Conservation (phyloP, 208 protist genomes). For the Naegleria gruberi region DNA sequence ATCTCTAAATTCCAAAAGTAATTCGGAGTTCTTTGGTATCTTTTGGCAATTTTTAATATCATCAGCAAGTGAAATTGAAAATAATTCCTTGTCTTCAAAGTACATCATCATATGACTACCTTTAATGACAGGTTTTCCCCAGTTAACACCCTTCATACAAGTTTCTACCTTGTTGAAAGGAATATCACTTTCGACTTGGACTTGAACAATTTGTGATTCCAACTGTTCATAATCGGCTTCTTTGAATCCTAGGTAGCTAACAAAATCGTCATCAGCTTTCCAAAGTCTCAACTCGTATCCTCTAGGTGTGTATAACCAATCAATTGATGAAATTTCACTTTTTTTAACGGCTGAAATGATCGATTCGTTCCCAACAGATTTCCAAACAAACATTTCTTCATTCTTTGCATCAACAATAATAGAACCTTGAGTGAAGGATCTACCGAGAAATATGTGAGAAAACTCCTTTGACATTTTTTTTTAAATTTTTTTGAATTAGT, state of each 20-base stretch:
- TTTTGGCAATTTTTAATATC: neutral
- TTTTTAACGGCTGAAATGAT: neutral
- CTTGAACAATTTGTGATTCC: no score
- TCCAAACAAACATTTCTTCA: neutral
- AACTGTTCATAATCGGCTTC: neutral
- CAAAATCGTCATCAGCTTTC: neutral
- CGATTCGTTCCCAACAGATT: neutral
- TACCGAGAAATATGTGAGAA: neutral
- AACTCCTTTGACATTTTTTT: neutral
- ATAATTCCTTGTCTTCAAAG: neutral
- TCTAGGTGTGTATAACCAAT: neutral
- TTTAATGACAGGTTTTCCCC: neutral
- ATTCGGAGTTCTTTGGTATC: conserved; percentile 6
- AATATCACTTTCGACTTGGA: neutral
- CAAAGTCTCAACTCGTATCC: neutral
- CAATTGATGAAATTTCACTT: neutral
- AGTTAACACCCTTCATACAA: neutral
- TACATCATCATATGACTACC: neutral
- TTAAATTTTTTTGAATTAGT: neutral
- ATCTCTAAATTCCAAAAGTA: neutral
- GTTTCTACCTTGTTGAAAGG: neutral
- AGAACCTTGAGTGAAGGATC: neutral
- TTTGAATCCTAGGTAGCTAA: neutral
- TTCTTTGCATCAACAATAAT: neutral
- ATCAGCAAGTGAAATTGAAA: neutral